Evolutionary conservation across 768 basidiomycete species (phyloP).

Genomic region (Suillus occidentalis): DNA sequence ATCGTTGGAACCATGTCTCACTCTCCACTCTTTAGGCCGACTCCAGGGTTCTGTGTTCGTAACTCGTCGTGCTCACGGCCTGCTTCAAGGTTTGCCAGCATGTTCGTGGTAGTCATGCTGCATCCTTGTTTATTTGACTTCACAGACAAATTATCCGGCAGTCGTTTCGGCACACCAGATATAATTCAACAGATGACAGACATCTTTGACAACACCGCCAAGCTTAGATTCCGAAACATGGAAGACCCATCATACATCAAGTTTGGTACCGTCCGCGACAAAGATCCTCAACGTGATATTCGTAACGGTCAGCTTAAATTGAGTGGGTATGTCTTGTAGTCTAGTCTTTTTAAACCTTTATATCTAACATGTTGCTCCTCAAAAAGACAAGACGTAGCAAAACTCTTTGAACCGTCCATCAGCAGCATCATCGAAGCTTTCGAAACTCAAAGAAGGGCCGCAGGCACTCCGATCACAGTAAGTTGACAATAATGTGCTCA

Average conservation of each 20-base stretch:
- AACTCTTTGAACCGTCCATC: conserved; percentile 46
- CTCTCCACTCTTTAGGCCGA: conserved; percentile 29
- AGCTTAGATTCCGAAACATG: conserved; percentile 43
- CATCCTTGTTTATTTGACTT: conserved; percentile 1
- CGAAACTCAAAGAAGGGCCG: conserved; percentile 29
- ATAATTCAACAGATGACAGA: conserved; percentile 38
- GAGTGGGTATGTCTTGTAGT: conserved; percentile 30
- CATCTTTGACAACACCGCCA: conserved; percentile 39
- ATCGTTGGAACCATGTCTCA: neutral
- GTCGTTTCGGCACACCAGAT: conserved; percentile 31
- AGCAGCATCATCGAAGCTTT: conserved; percentile 38
- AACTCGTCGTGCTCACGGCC: conserved; percentile 31
- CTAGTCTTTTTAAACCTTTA: neutral
- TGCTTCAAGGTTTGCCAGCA: conserved; percentile 32
- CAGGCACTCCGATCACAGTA: conserved; percentile 35
- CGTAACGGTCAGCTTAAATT: conserved; percentile 40
- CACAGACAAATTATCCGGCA: conserved; percentile 31
- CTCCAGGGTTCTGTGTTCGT: conserved; percentile 43
- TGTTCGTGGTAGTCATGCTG: neutral
- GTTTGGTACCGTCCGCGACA: conserved; percentile 41
- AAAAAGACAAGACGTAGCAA: conserved; percentile 37
- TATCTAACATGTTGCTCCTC: neutral
- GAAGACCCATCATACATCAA: conserved; percentile 40
- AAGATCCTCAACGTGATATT: conserved; percentile 39
- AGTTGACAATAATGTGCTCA: conserved; percentile 4